Evolutionary conservation across 768 basidiomycete genomes (phyloP), one percentile per base, ranked within the genome.

Genomic region (Neoboletus subvelutipes): DNA sequence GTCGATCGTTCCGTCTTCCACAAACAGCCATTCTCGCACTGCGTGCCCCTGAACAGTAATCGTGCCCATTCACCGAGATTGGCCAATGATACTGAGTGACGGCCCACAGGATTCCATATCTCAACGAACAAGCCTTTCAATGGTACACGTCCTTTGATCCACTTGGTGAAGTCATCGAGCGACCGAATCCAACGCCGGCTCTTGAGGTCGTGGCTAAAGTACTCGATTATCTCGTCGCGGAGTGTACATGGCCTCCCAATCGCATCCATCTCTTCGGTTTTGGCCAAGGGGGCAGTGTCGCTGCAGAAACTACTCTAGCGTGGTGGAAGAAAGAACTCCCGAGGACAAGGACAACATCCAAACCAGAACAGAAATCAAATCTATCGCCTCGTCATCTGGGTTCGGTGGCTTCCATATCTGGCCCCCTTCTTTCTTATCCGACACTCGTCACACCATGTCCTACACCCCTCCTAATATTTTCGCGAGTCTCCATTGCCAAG

Each of bases 261-360:
- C 77, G 80, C n/a, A 87, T 97, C 40, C 94, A 97, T 67, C 67
- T 94, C 45, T 90, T 95, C 55, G 94, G 94, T 3, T 97, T 92
- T 60, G 90, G 82, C 0, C 94, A 97, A 70, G 94, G 94, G 1
- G 94, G 91, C 0, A 86, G 79, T 20, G 81, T 93, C 34, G 90
- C 85, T 1, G 80, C 77, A 2, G 93, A 97, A 71, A 77, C 83
- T 51, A 81, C 80, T 1, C 65, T 92, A 7, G 64, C 73, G 34
- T 80, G 77, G 74, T 88, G 85, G 82, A 83, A 75, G 50, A 59
- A 61, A 65, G 55, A 72, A 71, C 55, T 67, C 7, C 36, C 54
- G 8, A 50, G 33, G 40, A n/a, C 52, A 36, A 56, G 28, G 26
- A 40, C 31, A 20, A 53, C 52, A 12, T 37, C 62, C 40, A 60